Conservation (phyloP, 345 rosid genomes). For the Raphanus sativus region DNA sequence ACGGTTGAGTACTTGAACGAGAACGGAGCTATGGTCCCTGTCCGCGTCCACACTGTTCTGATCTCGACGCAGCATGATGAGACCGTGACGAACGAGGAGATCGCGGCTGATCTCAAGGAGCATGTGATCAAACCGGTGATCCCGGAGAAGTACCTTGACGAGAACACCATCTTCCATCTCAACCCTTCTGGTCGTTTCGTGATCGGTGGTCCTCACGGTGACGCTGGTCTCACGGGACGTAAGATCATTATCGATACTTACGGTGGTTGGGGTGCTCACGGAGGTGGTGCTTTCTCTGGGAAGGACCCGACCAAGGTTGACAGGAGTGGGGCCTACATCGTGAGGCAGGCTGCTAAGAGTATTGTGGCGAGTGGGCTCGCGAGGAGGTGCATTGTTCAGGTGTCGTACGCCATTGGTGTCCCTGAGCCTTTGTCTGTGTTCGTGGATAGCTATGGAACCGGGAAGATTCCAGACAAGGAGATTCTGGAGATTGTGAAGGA, state of each 20-base stretch:
- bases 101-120: slow-evolving; percentile 45
- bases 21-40: slow-evolving; percentile 41
- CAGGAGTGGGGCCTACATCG: slow-evolving; percentile 75
- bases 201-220: slow-evolving; percentile 78
- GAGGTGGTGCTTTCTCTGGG: slow-evolving; percentile 79
- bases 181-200: slow-evolving; percentile 82
- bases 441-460: slow-evolving; percentile 41
- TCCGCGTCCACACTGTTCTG: slow-evolving; percentile 43
- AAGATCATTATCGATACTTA: slow-evolving; percentile 82
- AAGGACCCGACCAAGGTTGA: slow-evolving; percentile 81
- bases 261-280: slow-evolving; percentile 81
- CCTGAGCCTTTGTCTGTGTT: slow-evolving; percentile 45
- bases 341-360: slow-evolving; percentile 49
- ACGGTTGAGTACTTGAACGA: slow-evolving; percentile 41
- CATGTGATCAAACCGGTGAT: slow-evolving; percentile 72
- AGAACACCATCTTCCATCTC: slow-evolving; percentile 77
- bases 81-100: slow-evolving; percentile 44
- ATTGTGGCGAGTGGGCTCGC: slow-evolving; percentile 41
- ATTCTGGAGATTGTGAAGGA: slow-evolving; percentile 42
- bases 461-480: slow-evolving; percentile 43
- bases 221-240: slow-evolving; percentile 75
- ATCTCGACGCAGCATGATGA: slow-evolving; percentile 45
- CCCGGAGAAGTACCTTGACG: slow-evolving; percentile 71
- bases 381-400: slow-evolving; percentile 41
- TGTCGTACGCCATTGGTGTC: slow-evolving; percentile 42